Conservation (phyloP, 441 rosid species). For the Rhodomyrtus psidioides region DNA sequence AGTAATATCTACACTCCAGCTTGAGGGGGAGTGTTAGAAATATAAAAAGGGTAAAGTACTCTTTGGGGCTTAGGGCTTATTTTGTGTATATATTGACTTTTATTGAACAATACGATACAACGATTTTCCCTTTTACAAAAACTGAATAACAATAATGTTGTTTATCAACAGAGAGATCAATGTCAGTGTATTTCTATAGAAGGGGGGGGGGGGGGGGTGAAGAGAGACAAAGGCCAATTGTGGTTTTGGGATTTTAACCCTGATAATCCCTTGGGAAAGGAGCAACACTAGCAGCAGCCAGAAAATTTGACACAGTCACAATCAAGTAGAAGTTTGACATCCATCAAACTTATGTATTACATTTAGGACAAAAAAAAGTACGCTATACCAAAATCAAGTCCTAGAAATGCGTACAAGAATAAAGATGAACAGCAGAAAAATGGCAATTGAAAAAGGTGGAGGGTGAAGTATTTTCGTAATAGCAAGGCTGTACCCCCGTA, state of each 20-base stretch:
- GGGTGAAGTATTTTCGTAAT: neutral
- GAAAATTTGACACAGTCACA: neutral
- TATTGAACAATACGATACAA: too few species aligned
- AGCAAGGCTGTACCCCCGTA: slow-evolving; percentile 29
- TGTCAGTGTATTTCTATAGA: neutral
- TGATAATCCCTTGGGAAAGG: neutral
- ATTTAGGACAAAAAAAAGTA: neutral
- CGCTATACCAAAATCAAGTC: neutral
- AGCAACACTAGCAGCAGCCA: neutral
- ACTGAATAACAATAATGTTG: neutral
- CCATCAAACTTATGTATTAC: neutral
- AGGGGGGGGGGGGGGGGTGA: neutral
- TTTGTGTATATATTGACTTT: too few species aligned
- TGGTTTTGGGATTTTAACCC: neutral
- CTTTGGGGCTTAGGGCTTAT: too few species aligned
- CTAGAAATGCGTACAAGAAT: neutral
- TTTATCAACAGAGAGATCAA: neutral
- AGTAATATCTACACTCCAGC: too few species aligned
- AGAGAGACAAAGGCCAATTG: neutral
- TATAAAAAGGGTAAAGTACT: too few species aligned
- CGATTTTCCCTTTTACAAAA: too few species aligned
- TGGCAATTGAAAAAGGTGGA: neutral
- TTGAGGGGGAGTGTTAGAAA: too few species aligned
- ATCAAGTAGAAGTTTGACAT: neutral
- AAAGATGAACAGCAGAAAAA: neutral